phyloP scores from a whole-genome alignment of 768 basidiomycete genomes.

The Candolleomyces eurysporus region DNA sequence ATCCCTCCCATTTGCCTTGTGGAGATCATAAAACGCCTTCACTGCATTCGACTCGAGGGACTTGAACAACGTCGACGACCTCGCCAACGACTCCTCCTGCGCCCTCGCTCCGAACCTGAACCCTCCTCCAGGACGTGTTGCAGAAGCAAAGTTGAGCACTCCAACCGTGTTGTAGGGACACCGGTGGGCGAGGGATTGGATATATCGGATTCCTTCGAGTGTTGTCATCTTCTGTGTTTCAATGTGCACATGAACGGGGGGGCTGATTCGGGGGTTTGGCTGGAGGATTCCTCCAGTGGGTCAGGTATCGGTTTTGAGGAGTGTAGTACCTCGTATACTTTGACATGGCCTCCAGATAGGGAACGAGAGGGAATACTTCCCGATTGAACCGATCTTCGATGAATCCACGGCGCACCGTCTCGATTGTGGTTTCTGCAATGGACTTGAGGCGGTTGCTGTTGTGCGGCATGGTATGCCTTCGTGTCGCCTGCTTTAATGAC shows the following conservation, averaged over 20 bases:
- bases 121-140: conserved; percentile 73
- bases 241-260: neutral
- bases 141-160: conserved; percentile 72
- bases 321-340: neutral
- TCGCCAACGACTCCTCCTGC: conserved; percentile 76
- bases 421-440: neutral
- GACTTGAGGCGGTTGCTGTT: neutral
- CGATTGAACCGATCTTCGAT: neutral
- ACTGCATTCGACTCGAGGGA: conserved; percentile 55
- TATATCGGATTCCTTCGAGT: neutral
- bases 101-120: conserved; percentile 72
- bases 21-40: conserved; percentile 58
- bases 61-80: conserved; percentile 69
- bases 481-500: too few relatives aligned
- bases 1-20: conserved; percentile 31
- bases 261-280: neutral
- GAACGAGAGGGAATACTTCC: neutral
- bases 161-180: conserved; percentile 27
- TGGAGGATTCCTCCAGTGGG: neutral
- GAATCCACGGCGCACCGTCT: neutral
- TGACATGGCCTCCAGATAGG: neutral
- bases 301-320: neutral
- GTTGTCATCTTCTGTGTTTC: neutral
- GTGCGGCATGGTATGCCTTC: neutral
- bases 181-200: neutral